A percentile compares a stretch with the other conserved stretches of the same genome.
These are phyloP conservation scores for Pichia sp. DNA, from an alignment of 1,139 yeast genomes.

Conservation along the genomic window DNA sequence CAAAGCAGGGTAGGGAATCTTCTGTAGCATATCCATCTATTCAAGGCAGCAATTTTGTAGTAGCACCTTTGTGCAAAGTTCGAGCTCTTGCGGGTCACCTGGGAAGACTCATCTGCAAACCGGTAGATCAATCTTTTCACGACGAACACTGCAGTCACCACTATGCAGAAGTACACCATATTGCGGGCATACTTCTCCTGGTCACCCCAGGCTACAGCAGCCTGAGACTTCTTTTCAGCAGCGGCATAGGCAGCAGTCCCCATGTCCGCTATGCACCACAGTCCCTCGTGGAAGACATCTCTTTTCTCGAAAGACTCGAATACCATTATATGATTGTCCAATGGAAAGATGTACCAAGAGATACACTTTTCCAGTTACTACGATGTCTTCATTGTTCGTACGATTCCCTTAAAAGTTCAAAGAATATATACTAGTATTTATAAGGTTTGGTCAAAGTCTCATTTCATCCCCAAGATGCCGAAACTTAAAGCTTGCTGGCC, in stretches of 20 bases:
- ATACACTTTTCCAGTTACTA: too few relatives aligned
- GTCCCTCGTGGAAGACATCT: constrained; percentile 33
- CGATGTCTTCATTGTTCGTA: too few relatives aligned
- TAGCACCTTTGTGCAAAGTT: constrained; percentile 22
- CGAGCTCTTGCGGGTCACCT: constrained; percentile 15
- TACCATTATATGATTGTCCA: too few relatives aligned
- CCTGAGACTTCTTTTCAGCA: constrained; percentile 37
- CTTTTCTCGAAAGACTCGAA: too few relatives aligned
- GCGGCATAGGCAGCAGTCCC: constrained; percentile 32
- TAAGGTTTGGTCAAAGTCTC: too few relatives aligned
- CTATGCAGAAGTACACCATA: constrained; percentile 44
- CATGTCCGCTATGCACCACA: constrained; percentile 46
- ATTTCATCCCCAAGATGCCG: too few relatives aligned
- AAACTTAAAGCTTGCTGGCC: too few relatives aligned
- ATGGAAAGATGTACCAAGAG: too few relatives aligned
- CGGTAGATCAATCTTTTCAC: constrained; percentile 40
- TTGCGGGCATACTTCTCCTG: constrained; percentile 44
- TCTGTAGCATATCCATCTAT: constrained; percentile 48
- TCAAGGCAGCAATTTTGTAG: constrained; percentile 34
- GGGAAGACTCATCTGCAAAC: constrained; percentile 35
- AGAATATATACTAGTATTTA: too few relatives aligned
- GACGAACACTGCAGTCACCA: constrained; percentile 38
- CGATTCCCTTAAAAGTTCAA: too few relatives aligned
- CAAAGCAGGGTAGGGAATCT: constrained; percentile 40
- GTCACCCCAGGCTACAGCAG: constrained; percentile 38